Percentiles rank a stretch among this genome's conserved stretches.
These are phyloP conservation scores for Comarum palustre DNA, from an alignment of 306 rosid species.

Conservation along the genomic window DNA sequence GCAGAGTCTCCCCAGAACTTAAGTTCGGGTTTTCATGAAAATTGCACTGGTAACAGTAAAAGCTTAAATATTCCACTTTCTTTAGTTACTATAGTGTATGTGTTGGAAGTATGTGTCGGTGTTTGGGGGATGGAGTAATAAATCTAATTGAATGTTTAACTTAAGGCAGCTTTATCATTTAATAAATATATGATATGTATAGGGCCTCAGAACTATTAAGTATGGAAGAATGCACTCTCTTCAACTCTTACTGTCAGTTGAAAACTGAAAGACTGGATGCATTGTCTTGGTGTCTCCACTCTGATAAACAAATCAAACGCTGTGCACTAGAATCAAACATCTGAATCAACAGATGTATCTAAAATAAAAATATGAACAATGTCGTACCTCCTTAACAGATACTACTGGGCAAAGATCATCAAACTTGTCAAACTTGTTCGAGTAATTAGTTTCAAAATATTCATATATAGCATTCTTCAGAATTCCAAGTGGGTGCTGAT, in stretches of 20 bases:
- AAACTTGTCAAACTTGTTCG: slow-evolving; percentile 74
- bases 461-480: slow-evolving; percentile 78
- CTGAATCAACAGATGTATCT: neutral
- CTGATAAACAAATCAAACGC: neutral
- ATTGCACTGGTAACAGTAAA: neutral
- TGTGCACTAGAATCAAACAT: neutral
- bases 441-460: slow-evolving; percentile 68
- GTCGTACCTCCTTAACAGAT: slow-evolving; percentile 67
- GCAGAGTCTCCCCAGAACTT: neutral
- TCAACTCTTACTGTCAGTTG: neutral
- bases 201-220: neutral
- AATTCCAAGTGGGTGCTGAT: slow-evolving; percentile 86
- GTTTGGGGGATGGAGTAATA: neutral
- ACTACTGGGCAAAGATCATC: slow-evolving; percentile 82
- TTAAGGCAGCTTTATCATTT: neutral
- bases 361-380: neutral
- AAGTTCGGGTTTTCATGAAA: neutral
- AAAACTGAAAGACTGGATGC: slow-evolving; percentile 1
- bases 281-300: neutral
- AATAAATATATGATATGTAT: no score
- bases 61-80: no score
- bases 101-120: neutral
- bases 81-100: no score
- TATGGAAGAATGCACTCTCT: neutral
- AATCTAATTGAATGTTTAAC: neutral